Conservation (phyloP, 495 filamentous ascomycete genomes). For the Cercophora newfieldiana region DNA sequence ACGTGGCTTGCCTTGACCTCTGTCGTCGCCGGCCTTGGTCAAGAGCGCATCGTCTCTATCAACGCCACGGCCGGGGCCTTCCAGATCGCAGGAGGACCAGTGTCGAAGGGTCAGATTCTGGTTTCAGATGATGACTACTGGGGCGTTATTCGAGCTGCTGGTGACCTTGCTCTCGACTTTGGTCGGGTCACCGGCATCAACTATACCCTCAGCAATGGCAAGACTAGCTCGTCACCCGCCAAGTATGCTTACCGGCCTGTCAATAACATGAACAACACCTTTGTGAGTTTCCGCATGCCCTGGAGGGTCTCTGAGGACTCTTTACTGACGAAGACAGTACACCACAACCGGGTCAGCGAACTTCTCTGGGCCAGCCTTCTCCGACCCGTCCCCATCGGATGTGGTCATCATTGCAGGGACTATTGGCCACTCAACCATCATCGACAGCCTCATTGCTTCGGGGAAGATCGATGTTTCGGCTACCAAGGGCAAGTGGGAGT, state of each 20-base stretch:
- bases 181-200: constrained; percentile 65
- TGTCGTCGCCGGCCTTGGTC: constrained; percentile 51
- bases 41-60: constrained; percentile 57
- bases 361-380: constrained; percentile 47
- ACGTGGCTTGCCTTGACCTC: constrained; percentile 29
- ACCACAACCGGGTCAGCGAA: constrained; percentile 40
- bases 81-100: constrained; percentile 47
- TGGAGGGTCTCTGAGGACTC: too few species aligned
- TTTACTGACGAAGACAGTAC: constrained; percentile 35
- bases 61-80: constrained; percentile 38
- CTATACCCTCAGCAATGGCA: constrained; percentile 55
- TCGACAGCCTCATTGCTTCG: constrained; percentile 56
- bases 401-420: constrained; percentile 71
- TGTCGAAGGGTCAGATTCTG: constrained; percentile 50
- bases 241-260: constrained; percentile 45
- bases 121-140: constrained; percentile 60
- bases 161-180: constrained; percentile 70
- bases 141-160: constrained; percentile 66
- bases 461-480: constrained; percentile 55
- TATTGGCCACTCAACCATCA: constrained; percentile 60
- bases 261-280: constrained; percentile 48
- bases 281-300: constrained; percentile 32
- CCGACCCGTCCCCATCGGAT: constrained; percentile 44
- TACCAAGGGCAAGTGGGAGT: constrained; percentile 68
- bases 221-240: constrained; percentile 37